phyloP scores from a whole-genome alignment of 2,329 filamentous ascomycete genomes.

The Neopestalotiopsis clavispora region DNA sequence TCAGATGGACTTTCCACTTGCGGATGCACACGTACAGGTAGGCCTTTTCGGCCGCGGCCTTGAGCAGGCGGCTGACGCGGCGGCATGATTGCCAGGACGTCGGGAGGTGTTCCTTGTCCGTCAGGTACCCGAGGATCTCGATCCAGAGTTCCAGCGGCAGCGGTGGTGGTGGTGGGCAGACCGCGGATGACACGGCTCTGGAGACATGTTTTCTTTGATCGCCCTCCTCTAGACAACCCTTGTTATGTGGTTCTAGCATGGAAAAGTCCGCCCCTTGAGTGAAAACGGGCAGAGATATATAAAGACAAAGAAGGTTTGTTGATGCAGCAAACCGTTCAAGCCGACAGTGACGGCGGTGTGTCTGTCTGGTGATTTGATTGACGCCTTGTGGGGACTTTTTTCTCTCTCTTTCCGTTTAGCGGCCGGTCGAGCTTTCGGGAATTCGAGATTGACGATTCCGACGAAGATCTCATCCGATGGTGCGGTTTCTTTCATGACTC shows the following conservation, averaged over 20 bases:
- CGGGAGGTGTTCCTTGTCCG: background rate
- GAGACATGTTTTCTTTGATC: no score
- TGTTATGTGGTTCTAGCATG: no score
- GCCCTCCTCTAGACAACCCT: no score
- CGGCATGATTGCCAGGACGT: constrained; percentile 8
- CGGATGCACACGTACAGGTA: background rate
- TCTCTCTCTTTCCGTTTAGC: background rate
- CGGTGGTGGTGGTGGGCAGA: background rate
- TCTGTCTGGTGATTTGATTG: background rate
- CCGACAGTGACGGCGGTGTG: background rate
- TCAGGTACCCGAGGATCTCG: constrained; percentile 8
- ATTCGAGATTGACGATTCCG: background rate
- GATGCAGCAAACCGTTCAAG: background rate
- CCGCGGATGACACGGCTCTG: no score
- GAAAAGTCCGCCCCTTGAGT: no score
- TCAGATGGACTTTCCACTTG: constrained; percentile 8
- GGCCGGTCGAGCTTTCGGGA: background rate
- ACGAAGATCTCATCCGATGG: background rate
- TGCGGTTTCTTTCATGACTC: background rate
- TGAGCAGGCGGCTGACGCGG: constrained; percentile 1
- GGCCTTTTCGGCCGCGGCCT: constrained; percentile 4
- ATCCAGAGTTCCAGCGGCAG: constrained; percentile 11
- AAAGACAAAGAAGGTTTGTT: background rate
- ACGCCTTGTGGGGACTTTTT: background rate
- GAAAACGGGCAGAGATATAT: background rate